Conservation (phyloP, 139 green algal species). For the Chlorella sp. region DNA sequence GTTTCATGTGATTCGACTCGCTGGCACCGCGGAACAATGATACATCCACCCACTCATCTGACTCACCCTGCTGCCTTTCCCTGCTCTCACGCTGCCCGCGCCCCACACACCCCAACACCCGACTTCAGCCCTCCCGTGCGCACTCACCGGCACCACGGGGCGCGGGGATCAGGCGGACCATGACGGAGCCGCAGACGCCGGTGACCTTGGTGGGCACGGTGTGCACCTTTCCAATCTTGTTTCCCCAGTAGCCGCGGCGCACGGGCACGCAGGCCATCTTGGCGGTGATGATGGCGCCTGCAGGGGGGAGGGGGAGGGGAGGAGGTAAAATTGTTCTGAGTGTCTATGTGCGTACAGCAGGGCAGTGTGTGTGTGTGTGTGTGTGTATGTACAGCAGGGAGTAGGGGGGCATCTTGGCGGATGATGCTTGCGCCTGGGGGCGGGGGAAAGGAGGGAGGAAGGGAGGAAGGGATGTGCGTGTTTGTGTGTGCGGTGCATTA, state of each 20-base stretch:
- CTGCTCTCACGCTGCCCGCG: too few relatives aligned
- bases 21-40: too few relatives aligned
- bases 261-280: conserved; percentile 97
- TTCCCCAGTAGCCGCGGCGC: conserved; percentile 94
- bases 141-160: conserved; percentile 78
- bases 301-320: conserved; percentile 75
- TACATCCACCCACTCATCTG: too few relatives aligned
- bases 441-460: conserved; percentile 29
- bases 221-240: conserved; percentile 45
- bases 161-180: conserved; percentile 96
- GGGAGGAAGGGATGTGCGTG: background rate
- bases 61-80: too few relatives aligned
- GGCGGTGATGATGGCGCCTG: conserved; percentile 97
- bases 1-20: too few relatives aligned
- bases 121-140: too few relatives aligned
- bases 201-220: conserved; percentile 94
- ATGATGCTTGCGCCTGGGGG: conserved; percentile 98
- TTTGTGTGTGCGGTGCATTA: too few relatives aligned
- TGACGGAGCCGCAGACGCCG: conserved; percentile 97
- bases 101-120: too few relatives aligned
- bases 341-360: too few relatives aligned
- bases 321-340: too few relatives aligned
- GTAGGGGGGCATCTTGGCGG: conserved; percentile 97
- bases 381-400: too few relatives aligned
- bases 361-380: too few relatives aligned